phyloP scores from a whole-genome alignment of 805 yeast species.

The Candida mattraensis region DNA sequence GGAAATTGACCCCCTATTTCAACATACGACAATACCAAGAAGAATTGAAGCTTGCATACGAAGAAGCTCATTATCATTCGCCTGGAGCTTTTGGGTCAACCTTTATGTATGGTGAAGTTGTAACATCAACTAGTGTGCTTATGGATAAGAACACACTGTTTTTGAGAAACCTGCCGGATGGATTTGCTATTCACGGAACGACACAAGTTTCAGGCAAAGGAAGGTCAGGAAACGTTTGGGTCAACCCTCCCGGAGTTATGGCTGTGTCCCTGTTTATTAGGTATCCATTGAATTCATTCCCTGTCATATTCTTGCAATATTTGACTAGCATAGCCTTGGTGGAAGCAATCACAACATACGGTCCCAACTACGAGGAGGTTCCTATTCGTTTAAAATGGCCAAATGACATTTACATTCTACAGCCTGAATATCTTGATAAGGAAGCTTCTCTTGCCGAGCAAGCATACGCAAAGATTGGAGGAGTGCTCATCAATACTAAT shows the following conservation, averaged over 20 bases:
- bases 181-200: conserved; percentile 69
- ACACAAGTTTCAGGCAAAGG: conserved; percentile 92
- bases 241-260: conserved; percentile 88
- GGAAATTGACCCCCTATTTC: conserved; percentile 69
- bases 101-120: conserved; percentile 79
- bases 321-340: conserved; percentile 79
- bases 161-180: conserved; percentile 63
- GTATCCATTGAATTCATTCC: conserved; percentile 51
- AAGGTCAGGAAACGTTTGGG: conserved; percentile 93
- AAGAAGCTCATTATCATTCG: conserved; percentile 24
- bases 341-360: conserved; percentile 67
- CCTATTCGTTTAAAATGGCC: conserved; percentile 96
- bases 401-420: conserved; percentile 79
- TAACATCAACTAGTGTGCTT: conserved; percentile 81
- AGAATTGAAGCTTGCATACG: conserved; percentile 37
- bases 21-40: conserved; percentile 57
- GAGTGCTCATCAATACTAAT: conserved; percentile 80
- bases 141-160: conserved; percentile 70
- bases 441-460: conserved; percentile 47
- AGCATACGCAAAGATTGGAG: conserved; percentile 75
- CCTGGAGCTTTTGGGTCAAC: conserved; percentile 55
- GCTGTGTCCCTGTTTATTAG: conserved; percentile 75
- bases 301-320: conserved; percentile 85
- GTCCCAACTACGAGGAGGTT: conserved; percentile 54
- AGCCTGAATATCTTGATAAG: conserved; percentile 49